phyloP scores from a whole-genome alignment of 2,329 filamentous ascomycete species.

The Cryphonectria japonica region DNA sequence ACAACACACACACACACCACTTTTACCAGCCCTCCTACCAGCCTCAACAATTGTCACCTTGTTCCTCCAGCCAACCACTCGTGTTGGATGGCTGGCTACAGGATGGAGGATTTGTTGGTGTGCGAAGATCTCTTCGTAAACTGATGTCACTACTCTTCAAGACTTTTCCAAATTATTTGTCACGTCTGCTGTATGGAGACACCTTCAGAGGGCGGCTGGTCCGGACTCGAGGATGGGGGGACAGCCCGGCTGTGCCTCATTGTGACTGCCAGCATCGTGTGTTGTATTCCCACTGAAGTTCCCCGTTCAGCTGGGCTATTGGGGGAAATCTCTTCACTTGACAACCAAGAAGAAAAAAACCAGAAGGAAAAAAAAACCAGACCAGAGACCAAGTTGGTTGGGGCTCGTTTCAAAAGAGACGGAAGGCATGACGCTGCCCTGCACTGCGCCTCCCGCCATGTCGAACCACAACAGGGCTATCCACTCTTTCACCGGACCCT shows the following conservation, averaged over 20 bases:
- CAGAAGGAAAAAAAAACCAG: not conserved
- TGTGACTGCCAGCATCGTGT: not conserved
- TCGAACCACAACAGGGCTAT: constrained; percentile 12
- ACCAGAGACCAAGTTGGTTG: constrained; percentile 15
- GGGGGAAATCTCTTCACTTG: not conserved
- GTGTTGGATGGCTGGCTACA: not conserved
- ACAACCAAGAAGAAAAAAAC: not conserved
- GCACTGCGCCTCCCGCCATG: constrained; percentile 22
- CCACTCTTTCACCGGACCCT: constrained; percentile 12
- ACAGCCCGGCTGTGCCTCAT: not conserved
- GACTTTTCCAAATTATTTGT: not conserved
- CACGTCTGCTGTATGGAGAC: not conserved
- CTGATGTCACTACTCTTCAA: constrained; percentile 7
- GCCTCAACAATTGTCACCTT: constrained; percentile 19
- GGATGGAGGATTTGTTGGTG: not conserved
- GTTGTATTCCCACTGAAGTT: not conserved
- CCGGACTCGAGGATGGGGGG: not conserved
- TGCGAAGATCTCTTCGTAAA: not conserved
- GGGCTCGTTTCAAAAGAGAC: constrained; percentile 21
- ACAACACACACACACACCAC: constrained; percentile 5
- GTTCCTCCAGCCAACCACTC: not conserved
- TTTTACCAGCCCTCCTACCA: not conserved
- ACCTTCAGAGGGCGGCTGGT: not conserved
- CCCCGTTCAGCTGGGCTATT: not conserved
- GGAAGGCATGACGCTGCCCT: constrained; percentile 21